Evolutionary conservation across 139 green algal genomes (phyloP).

Genomic region (Coccomyxa sp.): DNA sequence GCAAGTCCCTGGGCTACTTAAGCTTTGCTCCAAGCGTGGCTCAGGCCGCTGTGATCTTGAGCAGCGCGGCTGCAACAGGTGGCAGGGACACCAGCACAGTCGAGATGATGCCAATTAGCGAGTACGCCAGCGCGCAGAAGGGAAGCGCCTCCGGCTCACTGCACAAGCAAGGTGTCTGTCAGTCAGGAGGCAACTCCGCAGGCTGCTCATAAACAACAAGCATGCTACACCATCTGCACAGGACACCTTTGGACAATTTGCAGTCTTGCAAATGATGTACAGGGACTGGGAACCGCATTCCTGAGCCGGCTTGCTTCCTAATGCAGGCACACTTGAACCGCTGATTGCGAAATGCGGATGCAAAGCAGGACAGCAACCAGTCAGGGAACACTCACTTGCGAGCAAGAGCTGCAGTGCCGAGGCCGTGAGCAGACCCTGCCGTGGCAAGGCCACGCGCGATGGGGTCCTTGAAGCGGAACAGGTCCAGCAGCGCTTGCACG

Average conservation of each 20-base stretch:
- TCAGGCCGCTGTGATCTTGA: constrained; percentile 44
- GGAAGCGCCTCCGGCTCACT: constrained; percentile 80
- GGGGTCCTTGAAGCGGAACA: constrained; percentile 66
- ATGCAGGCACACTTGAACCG: too few relatives aligned
- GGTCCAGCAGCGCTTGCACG: constrained; percentile 57
- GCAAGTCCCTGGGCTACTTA: too few relatives aligned
- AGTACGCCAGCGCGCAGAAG: constrained; percentile 82
- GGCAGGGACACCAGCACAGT: constrained; percentile 60
- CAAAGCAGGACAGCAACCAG: too few relatives aligned
- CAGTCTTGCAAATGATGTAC: too few relatives aligned
- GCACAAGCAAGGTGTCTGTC: constrained; percentile 6
- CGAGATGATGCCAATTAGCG: constrained; percentile 76
- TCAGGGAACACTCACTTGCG: constrained; percentile 16
- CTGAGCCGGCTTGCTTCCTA: too few relatives aligned
- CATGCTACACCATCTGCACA: too few relatives aligned
- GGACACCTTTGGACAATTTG: too few relatives aligned
- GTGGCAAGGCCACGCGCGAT: constrained; percentile 76
- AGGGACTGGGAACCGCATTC: too few relatives aligned
- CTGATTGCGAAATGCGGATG: too few relatives aligned
- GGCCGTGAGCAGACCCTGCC: constrained; percentile 66
- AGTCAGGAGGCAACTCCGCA: too few relatives aligned
- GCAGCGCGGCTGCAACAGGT: constrained; percentile 32
- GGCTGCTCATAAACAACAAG: too few relatives aligned
- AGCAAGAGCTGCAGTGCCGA: constrained; percentile 81
- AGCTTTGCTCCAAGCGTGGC: not conserved